Base-by-base conservation (phyloP, 805 yeast genomes). In the Ogataea methanolica region DNA sequence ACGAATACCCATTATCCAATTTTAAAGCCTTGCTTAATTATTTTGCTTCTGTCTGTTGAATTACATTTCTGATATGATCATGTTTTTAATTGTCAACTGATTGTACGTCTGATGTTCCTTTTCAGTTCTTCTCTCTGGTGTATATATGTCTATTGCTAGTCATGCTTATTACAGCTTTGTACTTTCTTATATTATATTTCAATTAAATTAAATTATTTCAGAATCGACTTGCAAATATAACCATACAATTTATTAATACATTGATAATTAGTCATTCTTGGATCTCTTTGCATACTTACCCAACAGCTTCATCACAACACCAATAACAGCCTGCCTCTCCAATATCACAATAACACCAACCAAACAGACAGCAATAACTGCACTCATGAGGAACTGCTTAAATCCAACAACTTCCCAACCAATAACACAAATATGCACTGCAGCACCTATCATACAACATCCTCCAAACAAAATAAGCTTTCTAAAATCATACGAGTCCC, bases 341-440 rank as follows among this genome's bases (percentile, higher is more conserved):
- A 67, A 60, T 44, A 59, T 56, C 6, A 71, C 16, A 39, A 78
- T 69, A 23, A 65, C 56, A 1, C 58, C 29, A 5, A 78, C 60
- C 29, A 73, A 58, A 0, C 59, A 35, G 19, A 67, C 39, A n/a
- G 79, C 81, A 4, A 75, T 50, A 1, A 58, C 33, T 6, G 60
- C 63, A 57, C 82, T 79, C 19, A 68, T 63, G 21, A 70, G 39
- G 31, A 81, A 65, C 45, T 76, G 77, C 12, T 48, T 52, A 45
- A 73, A 65, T 39, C 65, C 68, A 33, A 67, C 61, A 11, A 73
- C 71, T 19, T 63, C 54, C 2, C 73, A 23, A 64, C 68, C 49
- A 61, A 52, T 33, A 50, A 48, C 52, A 57, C 57, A 44, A 56
- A 33, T 44, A 19, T 61, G 72, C 63, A 69, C 22, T 0, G 57